Percentiles rank a stretch among this genome's conserved stretches.
These are phyloP conservation scores for Pseudozyma pruni DNA, from an alignment of 1,284 basidiomycete species.

Conservation along the genomic window DNA sequence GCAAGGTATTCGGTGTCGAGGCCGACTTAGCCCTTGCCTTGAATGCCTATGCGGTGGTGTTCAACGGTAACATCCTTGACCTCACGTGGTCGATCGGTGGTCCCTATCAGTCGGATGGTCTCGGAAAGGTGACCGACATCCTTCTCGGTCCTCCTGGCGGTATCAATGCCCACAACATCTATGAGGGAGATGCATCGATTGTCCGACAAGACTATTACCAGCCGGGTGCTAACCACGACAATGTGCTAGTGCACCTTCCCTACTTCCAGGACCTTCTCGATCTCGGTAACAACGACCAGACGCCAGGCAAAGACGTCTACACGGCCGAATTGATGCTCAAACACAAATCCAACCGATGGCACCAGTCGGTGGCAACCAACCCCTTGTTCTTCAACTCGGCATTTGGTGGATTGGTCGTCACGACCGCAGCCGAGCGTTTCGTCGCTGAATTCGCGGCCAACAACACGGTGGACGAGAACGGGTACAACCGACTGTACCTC, in stretches of 20 bases:
- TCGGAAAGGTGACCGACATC: constrained; percentile 43
- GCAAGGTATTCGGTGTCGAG: constrained; percentile 49
- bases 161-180: constrained; percentile 56
- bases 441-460: constrained; percentile 55
- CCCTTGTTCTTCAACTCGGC: constrained; percentile 54
- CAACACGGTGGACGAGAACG: constrained; percentile 50
- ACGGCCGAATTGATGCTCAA: constrained; percentile 46
- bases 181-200: constrained; percentile 55
- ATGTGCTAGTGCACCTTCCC: constrained; percentile 37
- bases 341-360: constrained; percentile 48
- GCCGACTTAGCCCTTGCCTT: constrained; percentile 43
- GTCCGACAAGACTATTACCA: constrained; percentile 54
- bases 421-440: constrained; percentile 54
- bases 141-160: constrained; percentile 44
- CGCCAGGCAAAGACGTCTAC: constrained; percentile 48
- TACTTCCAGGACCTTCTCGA: constrained; percentile 58
- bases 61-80: constrained; percentile 58
- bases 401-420: constrained; percentile 53
- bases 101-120: constrained; percentile 28
- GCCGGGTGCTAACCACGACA: constrained; percentile 51
- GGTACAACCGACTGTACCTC: constrained; percentile 56
- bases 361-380: constrained; percentile 47
- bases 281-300: constrained; percentile 43
- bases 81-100: constrained; percentile 55
- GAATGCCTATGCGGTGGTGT: constrained; percentile 54